Base-by-base conservation (phyloP, 257 asterid species). In the Petunia secreta region DNA sequence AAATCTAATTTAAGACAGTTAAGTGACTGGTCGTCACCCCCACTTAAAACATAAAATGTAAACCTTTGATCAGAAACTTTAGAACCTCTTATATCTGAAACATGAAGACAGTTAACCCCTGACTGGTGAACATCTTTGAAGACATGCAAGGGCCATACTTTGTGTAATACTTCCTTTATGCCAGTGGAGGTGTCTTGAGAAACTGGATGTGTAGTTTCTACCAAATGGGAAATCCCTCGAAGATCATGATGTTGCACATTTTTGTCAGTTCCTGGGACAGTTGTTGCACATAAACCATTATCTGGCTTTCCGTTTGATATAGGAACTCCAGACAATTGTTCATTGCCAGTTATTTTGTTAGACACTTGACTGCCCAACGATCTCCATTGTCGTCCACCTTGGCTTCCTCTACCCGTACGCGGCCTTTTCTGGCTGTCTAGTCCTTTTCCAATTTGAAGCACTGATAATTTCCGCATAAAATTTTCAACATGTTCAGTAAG, bases 391-490 rank as follows among this genome's bases (percentile, higher is more conserved):
- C 99, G 86, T 75, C 99, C 99, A 78, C 99, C 99, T 87, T 92
- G 98, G 87, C 99, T 95, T 82, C 99, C 99, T 87, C 99, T 90
- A 67, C 98, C 99, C 36, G 99, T 93, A 54, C 88, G 96, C 38
- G 99, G 99, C 64, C 98, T 89, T 84, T 86, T 94, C 87, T 92
- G 97, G 86, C 84, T 79, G 77, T 90, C 97, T 82, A 80, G 86
- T 82, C 73, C 80, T 83, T 86, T 92, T 63, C 88, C 92, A 78
- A 87, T 80, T 77, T 87, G 82, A 81, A 91, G 87, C 68, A 91
- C 80, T 79, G 91, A 84, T 75, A 89, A 79, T 73, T 87, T 89
- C 75, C 71, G 87, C 92, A 95, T 88, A 84, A 95, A 95, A 48
- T 86, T 90, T 83, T 91, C 97, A 68, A 95, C 89, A 77, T 84